phyloP scores from a whole-genome alignment of 768 basidiomycete species.

The Cystofilobasidium capitatum region DNA sequence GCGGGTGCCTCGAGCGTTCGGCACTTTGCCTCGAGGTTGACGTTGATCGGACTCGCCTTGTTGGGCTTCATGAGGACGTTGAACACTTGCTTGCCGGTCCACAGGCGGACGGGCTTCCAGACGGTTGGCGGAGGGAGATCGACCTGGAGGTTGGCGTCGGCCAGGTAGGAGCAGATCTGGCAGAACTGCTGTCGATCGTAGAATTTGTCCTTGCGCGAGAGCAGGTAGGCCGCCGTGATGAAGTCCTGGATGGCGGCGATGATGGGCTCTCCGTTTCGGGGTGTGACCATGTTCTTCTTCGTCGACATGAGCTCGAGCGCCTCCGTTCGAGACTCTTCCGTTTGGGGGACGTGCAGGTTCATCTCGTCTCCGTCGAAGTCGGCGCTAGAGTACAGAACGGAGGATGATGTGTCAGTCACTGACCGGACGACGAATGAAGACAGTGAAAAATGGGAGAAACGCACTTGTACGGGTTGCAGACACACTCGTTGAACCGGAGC shows the following conservation, averaged over 20 bases:
- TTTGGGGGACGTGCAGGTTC: slow-evolving; percentile 98
- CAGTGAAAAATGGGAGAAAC: neutral
- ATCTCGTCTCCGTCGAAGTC: slow-evolving; percentile 99
- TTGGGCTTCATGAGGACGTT: slow-evolving; percentile 94
- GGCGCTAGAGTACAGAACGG: slow-evolving; percentile 56
- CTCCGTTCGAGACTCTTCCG: slow-evolving; percentile 94
- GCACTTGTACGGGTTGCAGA: slow-evolving; percentile 63
- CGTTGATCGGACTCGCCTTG: slow-evolving; percentile 64
- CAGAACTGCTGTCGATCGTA: slow-evolving; percentile 90
- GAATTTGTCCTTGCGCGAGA: slow-evolving; percentile 85
- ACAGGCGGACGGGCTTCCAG: slow-evolving; percentile 80
- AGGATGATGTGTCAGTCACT: neutral
- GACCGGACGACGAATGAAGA: neutral
- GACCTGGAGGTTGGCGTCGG: slow-evolving; percentile 80
- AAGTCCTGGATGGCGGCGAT: slow-evolving; percentile 99
- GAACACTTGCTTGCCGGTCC: slow-evolving; percentile 99
- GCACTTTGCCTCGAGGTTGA: slow-evolving; percentile 94
- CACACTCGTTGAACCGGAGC: slow-evolving; percentile 96
- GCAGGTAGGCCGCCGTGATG: slow-evolving; percentile 93
- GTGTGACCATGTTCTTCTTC: slow-evolving; percentile 93
- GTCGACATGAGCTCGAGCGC: slow-evolving; percentile 95
- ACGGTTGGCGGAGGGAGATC: slow-evolving; percentile 93
- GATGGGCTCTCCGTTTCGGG: slow-evolving; percentile 96
- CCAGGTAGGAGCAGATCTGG: slow-evolving; percentile 90
- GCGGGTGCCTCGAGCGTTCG: slow-evolving; percentile 50